Evolutionary conservation across 495 filamentous ascomycete genomes (phyloP).

Genomic region (Cryomyces minteri): DNA sequence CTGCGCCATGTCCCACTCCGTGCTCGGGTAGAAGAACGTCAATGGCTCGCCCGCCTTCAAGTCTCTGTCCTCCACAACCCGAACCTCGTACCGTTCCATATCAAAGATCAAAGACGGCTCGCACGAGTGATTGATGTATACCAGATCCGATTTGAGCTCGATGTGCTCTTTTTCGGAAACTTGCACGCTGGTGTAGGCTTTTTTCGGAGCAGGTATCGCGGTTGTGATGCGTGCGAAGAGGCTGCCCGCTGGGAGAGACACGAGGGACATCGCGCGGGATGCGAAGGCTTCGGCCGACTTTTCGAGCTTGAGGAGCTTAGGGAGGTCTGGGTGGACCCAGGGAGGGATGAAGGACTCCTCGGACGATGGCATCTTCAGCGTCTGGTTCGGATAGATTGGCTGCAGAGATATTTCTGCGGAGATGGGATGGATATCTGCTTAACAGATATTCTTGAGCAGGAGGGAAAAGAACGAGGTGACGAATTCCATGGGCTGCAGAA

Average conservation of each 20-base stretch:
- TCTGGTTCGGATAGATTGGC: neutral
- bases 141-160: slow-evolving; percentile 55
- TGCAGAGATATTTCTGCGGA: neutral
- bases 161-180: slow-evolving; percentile 40
- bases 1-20: slow-evolving; percentile 62
- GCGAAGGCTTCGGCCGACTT: slow-evolving; percentile 28
- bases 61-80: slow-evolving; percentile 29
- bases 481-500: slow-evolving; percentile 1
- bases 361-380: slow-evolving; percentile 9
- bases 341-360: slow-evolving; percentile 1
- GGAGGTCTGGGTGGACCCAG: slow-evolving; percentile 24
- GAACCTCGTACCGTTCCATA: slow-evolving; percentile 40
- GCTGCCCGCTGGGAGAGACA: slow-evolving; percentile 42
- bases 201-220: slow-evolving; percentile 19
- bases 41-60: slow-evolving; percentile 41
- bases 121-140: slow-evolving; percentile 64
- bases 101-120: slow-evolving; percentile 54
- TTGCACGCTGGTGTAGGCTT: slow-evolving; percentile 56
- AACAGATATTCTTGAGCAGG: slow-evolving; percentile 1
- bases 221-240: slow-evolving; percentile 41
- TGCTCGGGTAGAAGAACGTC: slow-evolving; percentile 66
- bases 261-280: slow-evolving; percentile 40
- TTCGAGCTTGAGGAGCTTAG: slow-evolving; percentile 29
- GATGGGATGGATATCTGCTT: neutral
- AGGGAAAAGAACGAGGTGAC: slow-evolving; percentile 1